Percentiles rank a stretch among this genome's conserved stretches.
These are phyloP conservation scores for Hypoxylon sp. DNA, from an alignment of 2,329 filamentous ascomycete species.

Conservation along the genomic window DNA sequence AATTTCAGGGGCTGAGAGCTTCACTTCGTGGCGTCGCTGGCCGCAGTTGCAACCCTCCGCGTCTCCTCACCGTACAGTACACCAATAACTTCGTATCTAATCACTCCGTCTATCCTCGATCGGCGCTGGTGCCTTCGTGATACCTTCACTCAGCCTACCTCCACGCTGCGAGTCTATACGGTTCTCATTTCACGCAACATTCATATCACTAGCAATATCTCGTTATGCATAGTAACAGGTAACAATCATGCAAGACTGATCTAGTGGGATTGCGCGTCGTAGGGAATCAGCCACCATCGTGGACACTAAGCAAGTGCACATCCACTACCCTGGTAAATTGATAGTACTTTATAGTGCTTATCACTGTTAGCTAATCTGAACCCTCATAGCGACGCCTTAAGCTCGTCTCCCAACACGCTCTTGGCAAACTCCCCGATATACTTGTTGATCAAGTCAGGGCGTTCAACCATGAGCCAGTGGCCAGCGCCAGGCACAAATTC, in stretches of 20 bases:
- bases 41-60: constrained; percentile 29
- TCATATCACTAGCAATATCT: not conserved
- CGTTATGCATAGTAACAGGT: constrained; percentile 14
- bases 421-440: constrained; percentile 78
- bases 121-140: constrained; percentile 6
- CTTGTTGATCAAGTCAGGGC: constrained; percentile 77
- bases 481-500: constrained; percentile 72
- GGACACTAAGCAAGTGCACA: not conserved
- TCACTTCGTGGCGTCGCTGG: constrained; percentile 33
- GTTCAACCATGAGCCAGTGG: constrained; percentile 89
- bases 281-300: not conserved
- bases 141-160: constrained; percentile 12
- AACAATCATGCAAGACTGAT: constrained; percentile 7
- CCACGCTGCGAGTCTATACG: not conserved
- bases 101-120: constrained; percentile 2
- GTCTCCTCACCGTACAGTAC: constrained; percentile 4
- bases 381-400: constrained; percentile 58
- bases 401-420: constrained; percentile 58
- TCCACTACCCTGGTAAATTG: not conserved
- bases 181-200: not conserved
- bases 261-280: not conserved
- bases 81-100: constrained; percentile 12
- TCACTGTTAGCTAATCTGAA: not conserved
- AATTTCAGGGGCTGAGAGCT: constrained; percentile 27
- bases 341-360: not conserved